Percentiles rank a stretch among this genome's conserved stretches.
Evolutionary conservation across 2,329 filamentous ascomycete genomes (phyloP).

Genomic region (Sporothrix protearum): DNA sequence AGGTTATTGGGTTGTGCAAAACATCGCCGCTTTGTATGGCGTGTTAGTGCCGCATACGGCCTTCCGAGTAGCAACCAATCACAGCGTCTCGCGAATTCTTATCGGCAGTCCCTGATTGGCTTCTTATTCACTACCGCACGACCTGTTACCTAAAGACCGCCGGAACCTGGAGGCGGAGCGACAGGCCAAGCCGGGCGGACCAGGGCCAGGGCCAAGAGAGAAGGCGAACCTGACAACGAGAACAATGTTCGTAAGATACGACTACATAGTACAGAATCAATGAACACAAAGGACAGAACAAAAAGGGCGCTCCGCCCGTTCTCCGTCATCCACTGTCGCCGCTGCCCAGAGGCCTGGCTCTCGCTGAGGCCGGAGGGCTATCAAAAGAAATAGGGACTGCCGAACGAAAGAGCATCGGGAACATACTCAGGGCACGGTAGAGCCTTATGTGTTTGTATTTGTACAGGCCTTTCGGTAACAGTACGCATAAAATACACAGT

Average conservation of each 20-base stretch:
- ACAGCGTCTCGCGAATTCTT: slow-evolving; percentile 21
- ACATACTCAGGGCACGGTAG: background rate
- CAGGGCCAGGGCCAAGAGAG: background rate
- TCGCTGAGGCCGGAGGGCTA: background rate
- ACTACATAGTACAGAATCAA: too few species aligned
- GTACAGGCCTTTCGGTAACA: background rate
- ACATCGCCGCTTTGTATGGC: slow-evolving; percentile 2
- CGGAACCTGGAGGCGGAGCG: slow-evolving; percentile 12
- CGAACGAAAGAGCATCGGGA: background rate
- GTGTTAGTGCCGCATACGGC: slow-evolving; percentile 12
- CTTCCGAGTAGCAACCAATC: slow-evolving; percentile 20
- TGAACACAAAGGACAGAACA: background rate
- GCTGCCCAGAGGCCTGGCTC: slow-evolving; percentile 4
- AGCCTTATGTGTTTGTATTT: background rate
- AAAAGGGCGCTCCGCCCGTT: background rate
- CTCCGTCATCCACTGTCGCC: background rate
- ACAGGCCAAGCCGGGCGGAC: slow-evolving; percentile 6
- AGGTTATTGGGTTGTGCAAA: background rate
- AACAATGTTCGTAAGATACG: background rate
- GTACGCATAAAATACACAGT: background rate
- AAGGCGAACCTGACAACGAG: background rate
- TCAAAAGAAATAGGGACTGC: background rate
- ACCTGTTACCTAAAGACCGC: slow-evolving; percentile 26
- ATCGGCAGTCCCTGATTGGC: slow-evolving; percentile 26
- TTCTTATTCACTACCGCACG: slow-evolving; percentile 21